Evolutionary conservation across 805 yeast genomes (phyloP).

Genomic region (Suhomyces prunicola): DNA sequence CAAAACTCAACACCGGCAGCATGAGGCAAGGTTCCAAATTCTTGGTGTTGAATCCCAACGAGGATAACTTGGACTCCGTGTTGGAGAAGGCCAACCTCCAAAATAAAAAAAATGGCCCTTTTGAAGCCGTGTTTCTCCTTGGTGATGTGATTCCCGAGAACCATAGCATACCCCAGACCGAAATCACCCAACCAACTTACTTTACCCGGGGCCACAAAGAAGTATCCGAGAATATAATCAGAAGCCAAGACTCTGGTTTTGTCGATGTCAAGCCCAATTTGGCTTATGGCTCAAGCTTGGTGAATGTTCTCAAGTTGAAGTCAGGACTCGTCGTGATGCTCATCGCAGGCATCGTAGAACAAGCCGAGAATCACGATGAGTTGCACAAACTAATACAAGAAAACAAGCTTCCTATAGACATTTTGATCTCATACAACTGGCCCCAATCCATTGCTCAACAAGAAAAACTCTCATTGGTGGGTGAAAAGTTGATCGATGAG

Average conservation of each 20-base stretch:
- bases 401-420: conserved; percentile 34
- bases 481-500: conserved; percentile 44
- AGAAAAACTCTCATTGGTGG: conserved; percentile 42
- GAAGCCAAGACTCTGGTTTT: conserved; percentile 16
- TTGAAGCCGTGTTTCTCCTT: conserved; percentile 50
- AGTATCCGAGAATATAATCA: conserved; percentile 5
- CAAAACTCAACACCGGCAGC: background rate
- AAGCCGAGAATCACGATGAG: conserved; percentile 5
- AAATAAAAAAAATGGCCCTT: conserved; percentile 62
- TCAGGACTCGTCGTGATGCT: conserved; percentile 50
- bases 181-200: conserved; percentile 21
- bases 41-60: conserved; percentile 46
- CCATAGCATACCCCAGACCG: conserved; percentile 16
- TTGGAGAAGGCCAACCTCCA: conserved; percentile 46
- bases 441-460: conserved; percentile 49
- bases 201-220: conserved; percentile 22
- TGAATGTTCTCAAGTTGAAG: conserved; percentile 29
- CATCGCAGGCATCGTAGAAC: conserved; percentile 24
- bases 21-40: conserved; percentile 25
- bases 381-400: conserved; percentile 11
- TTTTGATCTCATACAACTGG: conserved; percentile 61
- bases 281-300: conserved; percentile 32
- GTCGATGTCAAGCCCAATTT: conserved; percentile 25
- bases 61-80: conserved; percentile 41
- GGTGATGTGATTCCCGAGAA: conserved; percentile 40